phyloP scores from a whole-genome alignment of 2,329 filamentous ascomycete species.

The Ophiostoma populinum region DNA sequence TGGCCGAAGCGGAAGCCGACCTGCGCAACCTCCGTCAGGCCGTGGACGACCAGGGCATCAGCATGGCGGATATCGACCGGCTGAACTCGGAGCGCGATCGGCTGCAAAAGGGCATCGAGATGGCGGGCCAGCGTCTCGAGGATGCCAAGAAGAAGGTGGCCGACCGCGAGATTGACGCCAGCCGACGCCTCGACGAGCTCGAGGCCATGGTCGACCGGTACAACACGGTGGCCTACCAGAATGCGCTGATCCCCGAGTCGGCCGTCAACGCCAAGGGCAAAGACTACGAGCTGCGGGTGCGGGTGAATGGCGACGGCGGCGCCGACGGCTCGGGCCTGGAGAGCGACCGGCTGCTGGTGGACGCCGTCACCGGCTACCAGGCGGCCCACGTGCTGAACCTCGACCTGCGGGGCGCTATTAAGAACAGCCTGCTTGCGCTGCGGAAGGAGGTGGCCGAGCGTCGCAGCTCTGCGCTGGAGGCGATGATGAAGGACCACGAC shows the following conservation, averaged over 20 bases:
- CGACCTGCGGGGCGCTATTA: slow-evolving; percentile 69
- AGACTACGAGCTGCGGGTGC: slow-evolving; percentile 71
- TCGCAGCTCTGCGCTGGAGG: slow-evolving; percentile 63
- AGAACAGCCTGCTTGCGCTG: slow-evolving; percentile 58
- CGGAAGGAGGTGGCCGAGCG: slow-evolving; percentile 88
- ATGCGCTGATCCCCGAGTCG: slow-evolving; percentile 70
- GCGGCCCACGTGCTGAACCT: slow-evolving; percentile 77
- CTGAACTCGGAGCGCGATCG: slow-evolving; percentile 94
- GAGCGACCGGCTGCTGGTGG: slow-evolving; percentile 64
- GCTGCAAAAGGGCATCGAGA: slow-evolving; percentile 74
- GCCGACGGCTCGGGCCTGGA: slow-evolving; percentile 19
- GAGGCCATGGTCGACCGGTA: slow-evolving; percentile 79
- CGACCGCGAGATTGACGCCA: slow-evolving; percentile 79
- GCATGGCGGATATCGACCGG: slow-evolving; percentile 95
- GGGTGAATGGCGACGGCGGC: slow-evolving; percentile 47
- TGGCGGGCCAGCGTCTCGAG: slow-evolving; percentile 57
- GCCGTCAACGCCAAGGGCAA: slow-evolving; percentile 72
- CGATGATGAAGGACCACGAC: slow-evolving; percentile 89
- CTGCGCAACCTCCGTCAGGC: slow-evolving; percentile 61
- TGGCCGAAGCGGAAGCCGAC: slow-evolving; percentile 70
- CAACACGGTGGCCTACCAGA: slow-evolving; percentile 89
- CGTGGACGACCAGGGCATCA: slow-evolving; percentile 86
- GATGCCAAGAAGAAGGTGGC: slow-evolving; percentile 69
- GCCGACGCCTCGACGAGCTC: slow-evolving; percentile 74
- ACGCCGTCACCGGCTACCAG: slow-evolving; percentile 72